Evolutionary conservation across 1,139 yeast genomes (phyloP).

Genomic region (Kodamaea anthophila): DNA sequence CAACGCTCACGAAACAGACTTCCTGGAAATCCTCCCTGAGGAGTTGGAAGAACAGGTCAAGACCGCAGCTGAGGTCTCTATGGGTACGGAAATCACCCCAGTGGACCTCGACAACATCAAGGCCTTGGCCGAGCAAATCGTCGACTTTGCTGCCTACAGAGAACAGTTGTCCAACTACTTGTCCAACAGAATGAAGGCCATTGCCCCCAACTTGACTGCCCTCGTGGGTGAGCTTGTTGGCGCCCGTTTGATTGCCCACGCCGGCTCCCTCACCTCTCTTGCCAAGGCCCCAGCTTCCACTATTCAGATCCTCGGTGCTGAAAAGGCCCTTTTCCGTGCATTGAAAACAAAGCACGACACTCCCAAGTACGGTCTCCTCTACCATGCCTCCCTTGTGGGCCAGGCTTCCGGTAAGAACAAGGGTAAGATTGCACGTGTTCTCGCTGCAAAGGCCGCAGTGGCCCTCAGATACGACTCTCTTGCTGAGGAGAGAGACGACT

Average conservation of each 20-base stretch:
- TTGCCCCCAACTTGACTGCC: constrained; percentile 95
- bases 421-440: constrained; percentile 97
- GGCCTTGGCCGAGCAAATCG: constrained; percentile 90
- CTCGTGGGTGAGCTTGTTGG: constrained; percentile 97
- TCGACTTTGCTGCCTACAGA: constrained; percentile 91
- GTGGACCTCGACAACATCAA: constrained; percentile 80
- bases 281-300: constrained; percentile 99
- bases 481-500: constrained; percentile 93
- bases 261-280: constrained; percentile 88
- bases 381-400: constrained; percentile 96
- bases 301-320: constrained; percentile 98
- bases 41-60: constrained; percentile 78
- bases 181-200: constrained; percentile 92
- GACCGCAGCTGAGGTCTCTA: constrained; percentile 94
- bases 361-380: constrained; percentile 95
- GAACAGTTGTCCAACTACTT: constrained; percentile 85
- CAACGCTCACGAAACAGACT: constrained; percentile 82
- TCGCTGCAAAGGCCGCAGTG: constrained; percentile 98
- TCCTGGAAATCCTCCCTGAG: constrained; percentile 89
- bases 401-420: constrained; percentile 96
- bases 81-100: constrained; percentile 97
- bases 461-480: constrained; percentile 94
- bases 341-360: constrained; percentile 97
- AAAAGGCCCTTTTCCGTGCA: constrained; percentile 97
- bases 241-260: constrained; percentile 95